These are phyloP conservation scores for Clonostachys sp. DNA, from an alignment of 2,329 filamentous ascomycete genomes.

Conservation along the genomic window DNA sequence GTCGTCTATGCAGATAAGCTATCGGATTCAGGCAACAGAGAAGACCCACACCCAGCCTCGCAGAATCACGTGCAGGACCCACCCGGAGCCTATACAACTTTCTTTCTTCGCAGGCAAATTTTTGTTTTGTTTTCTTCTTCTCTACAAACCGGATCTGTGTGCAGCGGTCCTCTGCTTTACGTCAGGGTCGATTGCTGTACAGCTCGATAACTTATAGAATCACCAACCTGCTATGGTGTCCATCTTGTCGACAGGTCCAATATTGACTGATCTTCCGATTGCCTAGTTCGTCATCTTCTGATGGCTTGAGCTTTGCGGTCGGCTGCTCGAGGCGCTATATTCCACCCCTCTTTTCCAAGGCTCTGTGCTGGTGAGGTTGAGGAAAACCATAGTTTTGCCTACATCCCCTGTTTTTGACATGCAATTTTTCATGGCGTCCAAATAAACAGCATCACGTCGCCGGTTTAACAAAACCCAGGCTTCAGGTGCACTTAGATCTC, in stretches of 20 bases:
- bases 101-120: too few species aligned
- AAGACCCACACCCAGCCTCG: not conserved
- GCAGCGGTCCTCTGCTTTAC: slow-evolving; percentile 64
- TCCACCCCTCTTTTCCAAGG: slow-evolving; percentile 85
- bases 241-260: slow-evolving; percentile 96
- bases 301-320: slow-evolving; percentile 60
- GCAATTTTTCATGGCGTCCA: too few species aligned
- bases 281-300: slow-evolving; percentile 58
- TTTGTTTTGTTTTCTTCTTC: slow-evolving; percentile 24
- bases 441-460: too few species aligned
- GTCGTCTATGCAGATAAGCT: not conserved
- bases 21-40: not conserved
- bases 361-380: slow-evolving; percentile 86
- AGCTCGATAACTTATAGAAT: slow-evolving; percentile 84
- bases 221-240: slow-evolving; percentile 71
- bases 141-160: slow-evolving; percentile 74
- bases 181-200: slow-evolving; percentile 74
- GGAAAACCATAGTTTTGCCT: slow-evolving; percentile 79
- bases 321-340: slow-evolving; percentile 68
- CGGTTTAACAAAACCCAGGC: too few species aligned
- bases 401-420: slow-evolving; percentile 39
- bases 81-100: too few species aligned
- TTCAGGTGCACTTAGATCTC: too few species aligned
- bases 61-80: too few species aligned
- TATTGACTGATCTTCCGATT: slow-evolving; percentile 60